These are phyloP conservation scores for Mucor mucedo DNA, from an alignment of 371 early-diverging fungal species.

Conservation along the genomic window DNA sequence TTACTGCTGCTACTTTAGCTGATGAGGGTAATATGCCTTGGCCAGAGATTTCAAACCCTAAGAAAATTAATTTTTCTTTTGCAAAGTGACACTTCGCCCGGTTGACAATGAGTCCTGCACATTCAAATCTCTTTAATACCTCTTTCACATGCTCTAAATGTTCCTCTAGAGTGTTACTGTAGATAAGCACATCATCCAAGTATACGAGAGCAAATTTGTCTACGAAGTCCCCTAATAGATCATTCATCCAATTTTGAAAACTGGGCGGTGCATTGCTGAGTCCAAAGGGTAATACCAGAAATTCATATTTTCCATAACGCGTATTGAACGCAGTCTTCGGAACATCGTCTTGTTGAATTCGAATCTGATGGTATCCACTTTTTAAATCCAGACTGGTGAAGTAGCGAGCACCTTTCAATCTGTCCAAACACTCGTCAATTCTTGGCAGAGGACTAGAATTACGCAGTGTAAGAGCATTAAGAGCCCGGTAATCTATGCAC, in stretches of 20 bases:
- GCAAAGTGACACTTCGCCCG: constrained; percentile 59
- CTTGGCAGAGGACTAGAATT: constrained; percentile 53
- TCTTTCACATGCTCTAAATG: constrained; percentile 43
- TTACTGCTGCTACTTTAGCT: constrained; percentile 37
- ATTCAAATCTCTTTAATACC: constrained; percentile 40
- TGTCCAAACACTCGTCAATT: constrained; percentile 43
- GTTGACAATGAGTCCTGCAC: constrained; percentile 42
- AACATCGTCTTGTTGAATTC: not conserved
- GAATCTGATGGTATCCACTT: constrained; percentile 12
- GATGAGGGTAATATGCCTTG: constrained; percentile 34
- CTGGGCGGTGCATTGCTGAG: not conserved
- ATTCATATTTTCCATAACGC: constrained; percentile 10
- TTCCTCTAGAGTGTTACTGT: constrained; percentile 45
- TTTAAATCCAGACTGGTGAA: constrained; percentile 27
- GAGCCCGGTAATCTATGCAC: constrained; percentile 37
- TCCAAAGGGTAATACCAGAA: not conserved
- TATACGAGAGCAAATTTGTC: constrained; percentile 52
- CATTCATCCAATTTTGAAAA: constrained; percentile 10
- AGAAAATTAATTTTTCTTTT: constrained; percentile 36
- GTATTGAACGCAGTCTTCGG: constrained; percentile 19
- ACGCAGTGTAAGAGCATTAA: constrained; percentile 52
- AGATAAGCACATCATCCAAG: constrained; percentile 67
- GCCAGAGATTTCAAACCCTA: constrained; percentile 44
- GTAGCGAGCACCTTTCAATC: constrained; percentile 26
- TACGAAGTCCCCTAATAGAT: constrained; percentile 31